These are phyloP conservation scores for Xerocomellus dryophilus DNA, from an alignment of 768 basidiomycete genomes.

Conservation along the genomic window DNA sequence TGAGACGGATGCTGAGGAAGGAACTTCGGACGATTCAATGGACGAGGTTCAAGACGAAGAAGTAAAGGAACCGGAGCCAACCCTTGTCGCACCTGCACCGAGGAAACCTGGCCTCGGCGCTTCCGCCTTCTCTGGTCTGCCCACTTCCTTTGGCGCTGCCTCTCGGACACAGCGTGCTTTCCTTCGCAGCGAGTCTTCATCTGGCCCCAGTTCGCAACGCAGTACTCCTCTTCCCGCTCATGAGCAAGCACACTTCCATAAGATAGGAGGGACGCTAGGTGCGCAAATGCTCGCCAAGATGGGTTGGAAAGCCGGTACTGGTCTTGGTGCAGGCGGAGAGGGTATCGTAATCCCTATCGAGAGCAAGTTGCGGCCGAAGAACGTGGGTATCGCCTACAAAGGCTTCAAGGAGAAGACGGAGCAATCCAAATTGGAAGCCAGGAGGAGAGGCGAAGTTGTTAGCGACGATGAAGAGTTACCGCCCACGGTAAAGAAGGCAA, in stretches of 20 bases:
- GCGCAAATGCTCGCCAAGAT: conserved; percentile 91
- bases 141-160: conserved; percentile 39
- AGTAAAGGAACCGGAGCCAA: conserved; percentile 29
- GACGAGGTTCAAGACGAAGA: conserved; percentile 39
- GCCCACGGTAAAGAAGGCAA: conserved; percentile 34
- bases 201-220: conserved; percentile 40
- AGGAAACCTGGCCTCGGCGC: conserved; percentile 24
- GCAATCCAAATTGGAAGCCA: conserved; percentile 79
- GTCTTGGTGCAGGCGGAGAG: conserved; percentile 69
- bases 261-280: conserved; percentile 74
- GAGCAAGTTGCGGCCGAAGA: conserved; percentile 77
- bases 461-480: conserved; percentile 64
- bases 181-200: conserved; percentile 47
- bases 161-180: conserved; percentile 49
- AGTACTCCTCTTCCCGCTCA: conserved; percentile 52
- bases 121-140: conserved; percentile 26
- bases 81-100: conserved; percentile 26
- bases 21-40: conserved; percentile 32
- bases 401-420: conserved; percentile 89
- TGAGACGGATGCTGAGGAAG: conserved; percentile 37
- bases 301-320: conserved; percentile 87
- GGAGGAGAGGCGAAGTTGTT: conserved; percentile 65
- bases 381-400: conserved; percentile 82
- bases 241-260: conserved; percentile 81
- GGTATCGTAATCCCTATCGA: conserved; percentile 90